Evolutionary conservation across 2,329 filamentous ascomycete genomes (phyloP).

Genomic region (Botrytis fragariae): DNA sequence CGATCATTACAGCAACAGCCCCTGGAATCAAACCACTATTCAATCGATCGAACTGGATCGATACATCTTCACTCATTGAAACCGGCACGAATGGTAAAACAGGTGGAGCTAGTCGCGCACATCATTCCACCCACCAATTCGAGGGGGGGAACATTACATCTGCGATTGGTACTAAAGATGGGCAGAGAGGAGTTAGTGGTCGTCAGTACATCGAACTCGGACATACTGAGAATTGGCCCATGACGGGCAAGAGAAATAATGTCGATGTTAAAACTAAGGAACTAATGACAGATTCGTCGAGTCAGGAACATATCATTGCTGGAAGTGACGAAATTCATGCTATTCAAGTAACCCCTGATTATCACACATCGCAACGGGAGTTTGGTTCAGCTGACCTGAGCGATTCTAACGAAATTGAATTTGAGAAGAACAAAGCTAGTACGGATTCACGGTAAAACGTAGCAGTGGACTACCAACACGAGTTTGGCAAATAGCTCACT

Average conservation of each 20-base stretch:
- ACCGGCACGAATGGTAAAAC: background rate
- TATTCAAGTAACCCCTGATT: background rate
- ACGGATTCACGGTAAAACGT: background rate
- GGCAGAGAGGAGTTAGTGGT: background rate
- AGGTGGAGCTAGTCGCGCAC: background rate
- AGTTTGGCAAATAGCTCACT: background rate
- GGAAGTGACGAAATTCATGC: background rate
- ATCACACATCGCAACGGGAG: background rate
- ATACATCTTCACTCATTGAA: background rate
- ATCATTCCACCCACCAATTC: background rate
- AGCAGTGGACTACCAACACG: background rate
- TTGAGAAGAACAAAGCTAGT: background rate
- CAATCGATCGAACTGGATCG: background rate
- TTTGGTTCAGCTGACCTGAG: background rate
- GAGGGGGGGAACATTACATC: background rate
- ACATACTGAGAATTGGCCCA: background rate
- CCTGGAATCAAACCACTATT: background rate
- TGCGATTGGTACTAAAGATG: background rate
- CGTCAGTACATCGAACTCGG: constrained; percentile 6
- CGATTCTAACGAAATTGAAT: background rate
- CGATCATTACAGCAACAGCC: background rate
- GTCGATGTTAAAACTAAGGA: background rate
- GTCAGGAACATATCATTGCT: background rate
- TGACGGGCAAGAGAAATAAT: background rate
- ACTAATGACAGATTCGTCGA: background rate